A percentile compares a stretch with the other conserved stretches of the same genome.
phyloP scores from a whole-genome alignment of 225 moss, liverwort and hornwort genomes.

The Bryoerythrophyllum caledonicum region DNA sequence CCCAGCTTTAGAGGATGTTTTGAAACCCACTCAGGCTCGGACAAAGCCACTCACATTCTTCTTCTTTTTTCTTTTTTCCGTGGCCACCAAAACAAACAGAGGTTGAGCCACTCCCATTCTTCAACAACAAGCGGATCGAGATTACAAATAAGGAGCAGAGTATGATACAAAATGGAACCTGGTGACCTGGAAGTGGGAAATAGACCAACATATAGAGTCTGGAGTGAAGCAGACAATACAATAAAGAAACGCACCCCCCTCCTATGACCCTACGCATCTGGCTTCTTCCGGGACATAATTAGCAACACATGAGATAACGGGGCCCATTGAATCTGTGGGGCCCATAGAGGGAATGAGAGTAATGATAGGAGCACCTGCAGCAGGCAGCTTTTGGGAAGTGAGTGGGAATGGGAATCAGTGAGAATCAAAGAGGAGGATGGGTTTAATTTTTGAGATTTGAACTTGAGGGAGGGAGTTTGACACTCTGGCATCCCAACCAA shows the following conservation, averaged over 20 bases:
- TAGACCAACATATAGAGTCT: neutral
- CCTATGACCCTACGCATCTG: neutral
- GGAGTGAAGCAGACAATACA: slow-evolving; percentile 1
- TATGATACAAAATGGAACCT: neutral
- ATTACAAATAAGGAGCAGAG: neutral
- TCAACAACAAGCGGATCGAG: neutral
- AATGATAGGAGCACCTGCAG: slow-evolving; percentile 16
- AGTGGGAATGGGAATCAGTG: slow-evolving; percentile 24
- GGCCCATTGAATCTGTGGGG: neutral
- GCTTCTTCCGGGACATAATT: neutral
- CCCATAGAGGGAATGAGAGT: slow-evolving; percentile 14
- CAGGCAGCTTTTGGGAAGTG: slow-evolving; percentile 4
- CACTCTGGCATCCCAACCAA: slow-evolving; percentile 27
- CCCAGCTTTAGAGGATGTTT: neutral
- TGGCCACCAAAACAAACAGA: too few species aligned
- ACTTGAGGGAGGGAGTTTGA: slow-evolving; percentile 20
- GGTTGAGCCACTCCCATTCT: neutral
- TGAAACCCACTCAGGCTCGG: slow-evolving; percentile 15
- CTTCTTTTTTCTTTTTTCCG: too few species aligned
- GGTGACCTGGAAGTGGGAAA: neutral
- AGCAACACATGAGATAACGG: neutral
- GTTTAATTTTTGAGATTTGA: slow-evolving; percentile 38
- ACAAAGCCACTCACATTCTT: too few species aligned
- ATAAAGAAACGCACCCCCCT: slow-evolving; percentile 1
- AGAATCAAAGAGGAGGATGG: neutral